Conservation (phyloP, 345 rosid genomes). For the Euphorbia peplus region DNA sequence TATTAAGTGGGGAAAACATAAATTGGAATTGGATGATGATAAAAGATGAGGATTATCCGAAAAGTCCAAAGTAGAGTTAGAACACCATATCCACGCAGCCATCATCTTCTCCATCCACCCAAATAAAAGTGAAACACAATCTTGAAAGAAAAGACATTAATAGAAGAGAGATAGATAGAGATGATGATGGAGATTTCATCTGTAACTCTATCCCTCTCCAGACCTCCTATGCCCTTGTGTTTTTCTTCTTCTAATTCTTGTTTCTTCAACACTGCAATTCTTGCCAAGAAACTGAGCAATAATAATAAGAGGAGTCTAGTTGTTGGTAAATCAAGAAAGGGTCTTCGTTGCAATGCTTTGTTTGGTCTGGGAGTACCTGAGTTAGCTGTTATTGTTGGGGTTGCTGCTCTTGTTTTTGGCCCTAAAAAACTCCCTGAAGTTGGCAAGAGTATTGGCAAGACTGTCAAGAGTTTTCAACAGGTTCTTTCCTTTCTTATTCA, state of each 20-base stretch:
- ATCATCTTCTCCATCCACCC: constrained; percentile 1
- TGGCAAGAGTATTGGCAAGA: constrained; percentile 88
- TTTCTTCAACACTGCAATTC: constrained; percentile 28
- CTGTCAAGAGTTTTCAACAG: constrained; percentile 95
- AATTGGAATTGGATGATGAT: too few species aligned
- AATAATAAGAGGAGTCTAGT: constrained; percentile 39
- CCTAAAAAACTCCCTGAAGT: constrained; percentile 96
- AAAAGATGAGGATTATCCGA: too few species aligned
- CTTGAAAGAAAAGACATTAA: too few species aligned
- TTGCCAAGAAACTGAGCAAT: constrained; percentile 16
- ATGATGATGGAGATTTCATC: constrained; percentile 72
- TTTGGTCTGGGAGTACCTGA: constrained; percentile 96
- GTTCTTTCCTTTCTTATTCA: too few species aligned
- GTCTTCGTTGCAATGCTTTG: constrained; percentile 65
- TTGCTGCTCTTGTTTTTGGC: constrained; percentile 85
- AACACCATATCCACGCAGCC: background rate
- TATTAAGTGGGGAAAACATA: too few species aligned
- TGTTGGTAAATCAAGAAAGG: constrained; percentile 43
- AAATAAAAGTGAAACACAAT: constrained; percentile 1
- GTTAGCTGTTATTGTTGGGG: constrained; percentile 93
- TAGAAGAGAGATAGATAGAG: too few species aligned
- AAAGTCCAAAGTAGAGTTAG: too few species aligned
- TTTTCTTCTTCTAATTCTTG: constrained; percentile 56
- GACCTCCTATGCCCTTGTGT: constrained; percentile 32
- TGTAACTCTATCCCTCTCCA: constrained; percentile 40